Base-by-base conservation (phyloP, 83 land plant genomes). In the Picea abies region DNA sequence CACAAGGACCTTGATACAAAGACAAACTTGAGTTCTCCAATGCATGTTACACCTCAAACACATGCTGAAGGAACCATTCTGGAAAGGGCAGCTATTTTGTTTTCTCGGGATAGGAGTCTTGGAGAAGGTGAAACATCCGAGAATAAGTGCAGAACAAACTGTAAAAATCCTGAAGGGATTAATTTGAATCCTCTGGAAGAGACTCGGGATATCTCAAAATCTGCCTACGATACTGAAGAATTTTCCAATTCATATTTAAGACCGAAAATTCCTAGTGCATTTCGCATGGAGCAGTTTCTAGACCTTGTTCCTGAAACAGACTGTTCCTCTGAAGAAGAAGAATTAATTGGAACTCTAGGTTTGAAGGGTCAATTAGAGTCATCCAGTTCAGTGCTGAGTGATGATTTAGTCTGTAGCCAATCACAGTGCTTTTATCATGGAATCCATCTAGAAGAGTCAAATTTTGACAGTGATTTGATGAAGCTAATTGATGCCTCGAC, bases 201-300 rank as follows among this genome's bases (percentile, higher is more conserved):
- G 22, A 37, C 20, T 39, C 49, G 16, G 17, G 76, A 71, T 19
- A 71, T 71, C 20, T 10, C 35, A 39, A 71, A 39, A n/a, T 71
- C 76, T 71, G n/a, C 76, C 20, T 71, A 37, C 41, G 52, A 3
- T 7, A 71, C 52, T 71, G 25, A 20, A 72, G 10, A 41, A 14
- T 20, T 20, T 72, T 20, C 52, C 23, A 37, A 19, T 72, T 39
- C 23, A 41, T 22, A 39, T 72, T 72, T 41, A 72, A 49, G 22
- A 72, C 76, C n/a, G 0, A 72, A 72, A 39, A 72, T 5, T 20
- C 47, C 47, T 72, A 39, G 39, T n/a, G 35, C 52, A 72, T 72
- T 72, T 72, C 12, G 56, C 3, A 71, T 39, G 76, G 76, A 72
- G 22, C 52, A 72, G 41, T 72, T 72, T 69, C 41, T 35, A 69